phyloP scores from a whole-genome alignment of 805 yeast species.

The Kregervanrija delftensis region DNA sequence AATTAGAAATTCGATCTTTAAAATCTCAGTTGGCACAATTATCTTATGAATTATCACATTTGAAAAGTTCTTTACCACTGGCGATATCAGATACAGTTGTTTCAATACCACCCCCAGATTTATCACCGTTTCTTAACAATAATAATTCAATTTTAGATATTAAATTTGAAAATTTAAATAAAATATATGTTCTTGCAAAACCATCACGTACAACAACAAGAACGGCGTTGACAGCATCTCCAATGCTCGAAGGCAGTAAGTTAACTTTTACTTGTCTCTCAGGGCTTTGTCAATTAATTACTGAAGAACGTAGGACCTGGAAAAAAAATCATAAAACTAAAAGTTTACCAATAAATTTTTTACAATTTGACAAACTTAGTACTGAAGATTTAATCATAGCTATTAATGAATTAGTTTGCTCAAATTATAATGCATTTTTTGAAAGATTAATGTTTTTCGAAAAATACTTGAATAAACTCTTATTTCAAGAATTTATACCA shows the following conservation, averaged over 20 bases:
- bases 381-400: background rate
- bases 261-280: background rate
- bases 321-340: background rate
- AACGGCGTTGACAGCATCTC: background rate
- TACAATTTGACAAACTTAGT: background rate
- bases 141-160: background rate
- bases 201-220: slow-evolving; percentile 5
- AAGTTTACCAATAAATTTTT: background rate
- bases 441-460: slow-evolving; percentile 10
- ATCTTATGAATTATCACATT: no score
- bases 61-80: no score
- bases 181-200: slow-evolving; percentile 1
- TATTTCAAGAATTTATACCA: slow-evolving; percentile 5
- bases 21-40: no score
- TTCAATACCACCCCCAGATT: background rate
- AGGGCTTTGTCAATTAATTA: background rate
- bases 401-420: slow-evolving; percentile 1
- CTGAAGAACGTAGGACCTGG: slow-evolving; percentile 1
- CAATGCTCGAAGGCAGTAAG: background rate
- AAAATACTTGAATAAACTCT: slow-evolving; percentile 3
- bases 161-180: background rate
- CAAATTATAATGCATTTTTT: slow-evolving; percentile 5
- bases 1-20: no score
- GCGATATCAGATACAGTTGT: no score
- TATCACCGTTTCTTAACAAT: background rate